Conservation (phyloP, 2,329 filamentous ascomycete species). For the Pseudogymnoascus sp. region DNA sequence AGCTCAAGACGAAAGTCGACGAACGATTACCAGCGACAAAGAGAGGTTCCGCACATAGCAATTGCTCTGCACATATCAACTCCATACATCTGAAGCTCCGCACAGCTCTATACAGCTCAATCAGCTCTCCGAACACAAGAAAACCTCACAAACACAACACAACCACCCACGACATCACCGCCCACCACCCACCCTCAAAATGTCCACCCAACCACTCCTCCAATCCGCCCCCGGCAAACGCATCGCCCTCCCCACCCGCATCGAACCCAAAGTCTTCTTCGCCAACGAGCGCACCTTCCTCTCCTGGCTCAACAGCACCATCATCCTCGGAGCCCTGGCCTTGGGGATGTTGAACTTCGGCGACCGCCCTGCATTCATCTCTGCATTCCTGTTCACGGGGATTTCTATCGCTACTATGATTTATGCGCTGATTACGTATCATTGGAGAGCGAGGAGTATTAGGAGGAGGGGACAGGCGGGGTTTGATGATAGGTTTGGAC, state of each 20-base stretch:
- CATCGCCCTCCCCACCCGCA: slow-evolving; percentile 92
- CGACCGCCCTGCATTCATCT: slow-evolving; percentile 88
- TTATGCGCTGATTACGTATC: slow-evolving; percentile 90
- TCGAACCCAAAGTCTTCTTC: slow-evolving; percentile 99
- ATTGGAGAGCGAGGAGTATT: slow-evolving; percentile 94
- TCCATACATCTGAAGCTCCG: neutral
- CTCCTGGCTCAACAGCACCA: slow-evolving; percentile 99
- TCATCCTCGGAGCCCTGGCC: slow-evolving; percentile 92
- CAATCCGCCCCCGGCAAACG: slow-evolving; percentile 94
- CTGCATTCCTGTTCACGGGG: slow-evolving; percentile 84
- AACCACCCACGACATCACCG: neutral
- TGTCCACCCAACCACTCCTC: slow-evolving; percentile 95
- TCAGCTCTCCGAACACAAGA: too few species aligned
- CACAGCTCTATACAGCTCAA: neutral
- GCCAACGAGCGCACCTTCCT: slow-evolving; percentile 99
- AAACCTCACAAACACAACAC: slow-evolving; percentile 10
- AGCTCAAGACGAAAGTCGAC: neutral
- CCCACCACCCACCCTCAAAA: slow-evolving; percentile 35
- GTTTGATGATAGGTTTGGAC: slow-evolving; percentile 93
- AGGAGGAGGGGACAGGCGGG: slow-evolving; percentile 84
- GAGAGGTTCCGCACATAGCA: neutral
- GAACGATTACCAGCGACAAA: too few species aligned
- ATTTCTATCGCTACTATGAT: slow-evolving; percentile 94
- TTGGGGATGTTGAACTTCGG: slow-evolving; percentile 98
- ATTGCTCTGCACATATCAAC: neutral